These are phyloP conservation scores for Podospora fimiseda DNA, from an alignment of 495 filamentous ascomycete species.

Conservation along the genomic window DNA sequence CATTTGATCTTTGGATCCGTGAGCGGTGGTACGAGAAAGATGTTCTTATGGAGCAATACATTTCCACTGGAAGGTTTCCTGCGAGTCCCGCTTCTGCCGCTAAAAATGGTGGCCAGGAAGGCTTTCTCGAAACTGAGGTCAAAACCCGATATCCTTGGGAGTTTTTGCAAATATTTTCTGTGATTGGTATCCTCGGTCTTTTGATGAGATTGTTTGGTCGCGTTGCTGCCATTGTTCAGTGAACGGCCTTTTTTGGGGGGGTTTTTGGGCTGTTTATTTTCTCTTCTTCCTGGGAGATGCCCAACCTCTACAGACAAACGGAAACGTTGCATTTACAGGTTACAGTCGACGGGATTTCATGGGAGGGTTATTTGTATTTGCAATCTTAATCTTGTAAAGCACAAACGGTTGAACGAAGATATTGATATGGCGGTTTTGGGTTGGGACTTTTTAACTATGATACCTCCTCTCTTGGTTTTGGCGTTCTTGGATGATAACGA, in stretches of 20 bases:
- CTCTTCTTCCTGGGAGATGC: background rate
- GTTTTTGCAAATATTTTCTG: slow-evolving; percentile 44
- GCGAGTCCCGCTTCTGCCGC: slow-evolving; percentile 20
- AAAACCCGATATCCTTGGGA: slow-evolving; percentile 41
- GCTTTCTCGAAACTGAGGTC: slow-evolving; percentile 44
- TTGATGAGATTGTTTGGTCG: slow-evolving; percentile 23
- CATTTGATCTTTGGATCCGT: slow-evolving; percentile 68
- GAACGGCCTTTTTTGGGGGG: no score
- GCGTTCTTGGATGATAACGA: no score
- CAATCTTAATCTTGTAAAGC: no score
- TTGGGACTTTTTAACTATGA: no score
- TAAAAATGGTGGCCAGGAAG: slow-evolving; percentile 32
- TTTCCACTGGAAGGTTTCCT: slow-evolving; percentile 64
- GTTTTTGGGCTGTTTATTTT: background rate
- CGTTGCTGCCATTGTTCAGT: slow-evolving; percentile 2
- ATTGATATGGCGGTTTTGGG: no score
- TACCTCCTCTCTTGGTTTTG: no score
- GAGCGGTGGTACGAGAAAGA: slow-evolving; percentile 79
- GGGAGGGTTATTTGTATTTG: no score
- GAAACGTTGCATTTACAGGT: no score
- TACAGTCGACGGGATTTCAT: no score
- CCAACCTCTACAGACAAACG: no score
- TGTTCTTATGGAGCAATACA: slow-evolving; percentile 62
- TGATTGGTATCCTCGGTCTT: slow-evolving; percentile 34
- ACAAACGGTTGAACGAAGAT: no score